Evolutionary conservation across 768 basidiomycete species (phyloP).

Genomic region (Mycena haematopus): DNA sequence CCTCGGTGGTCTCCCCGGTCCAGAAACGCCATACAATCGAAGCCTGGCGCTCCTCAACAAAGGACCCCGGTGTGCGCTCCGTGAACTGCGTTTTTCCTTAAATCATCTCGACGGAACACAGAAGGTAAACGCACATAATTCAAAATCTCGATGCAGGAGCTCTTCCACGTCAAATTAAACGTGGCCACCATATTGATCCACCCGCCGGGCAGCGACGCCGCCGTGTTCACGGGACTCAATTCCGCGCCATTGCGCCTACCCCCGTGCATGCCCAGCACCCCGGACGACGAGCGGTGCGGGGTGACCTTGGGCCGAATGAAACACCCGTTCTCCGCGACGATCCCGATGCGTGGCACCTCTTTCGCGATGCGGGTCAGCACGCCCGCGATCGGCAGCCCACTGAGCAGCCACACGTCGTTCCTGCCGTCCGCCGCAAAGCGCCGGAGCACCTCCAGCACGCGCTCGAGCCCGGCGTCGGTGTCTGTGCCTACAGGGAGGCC

Average conservation of each 20-base stretch:
- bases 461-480: slow-evolving; percentile 36
- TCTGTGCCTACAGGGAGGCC: slow-evolving; percentile 44
- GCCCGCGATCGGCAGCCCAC: slow-evolving; percentile 70
- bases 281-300: slow-evolving; percentile 29
- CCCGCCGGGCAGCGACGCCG: slow-evolving; percentile 35
- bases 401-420: slow-evolving; percentile 86
- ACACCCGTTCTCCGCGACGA: slow-evolving; percentile 90
- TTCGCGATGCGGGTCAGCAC: slow-evolving; percentile 59
- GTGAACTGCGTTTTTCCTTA: slow-evolving; percentile 63
- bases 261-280: slow-evolving; percentile 2
- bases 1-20: slow-evolving; percentile 53
- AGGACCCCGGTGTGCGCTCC: slow-evolving; percentile 86
- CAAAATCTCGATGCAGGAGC: slow-evolving; percentile 80
- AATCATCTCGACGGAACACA: background rate
- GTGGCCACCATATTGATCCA: slow-evolving; percentile 88
- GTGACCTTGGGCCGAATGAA: slow-evolving; percentile 66
- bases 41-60: slow-evolving; percentile 83
- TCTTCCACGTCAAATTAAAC: slow-evolving; percentile 83
- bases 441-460: slow-evolving; percentile 56
- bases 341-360: slow-evolving; percentile 70
- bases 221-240: slow-evolving; percentile 31
- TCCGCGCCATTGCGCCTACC: slow-evolving; percentile 15
- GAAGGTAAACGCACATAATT: slow-evolving; percentile 67
- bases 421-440: slow-evolving; percentile 64
- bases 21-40: slow-evolving; percentile 89